Base-by-base conservation (phyloP, 2,329 filamentous ascomycete genomes). In the Trichophyton verrucosum region DNA sequence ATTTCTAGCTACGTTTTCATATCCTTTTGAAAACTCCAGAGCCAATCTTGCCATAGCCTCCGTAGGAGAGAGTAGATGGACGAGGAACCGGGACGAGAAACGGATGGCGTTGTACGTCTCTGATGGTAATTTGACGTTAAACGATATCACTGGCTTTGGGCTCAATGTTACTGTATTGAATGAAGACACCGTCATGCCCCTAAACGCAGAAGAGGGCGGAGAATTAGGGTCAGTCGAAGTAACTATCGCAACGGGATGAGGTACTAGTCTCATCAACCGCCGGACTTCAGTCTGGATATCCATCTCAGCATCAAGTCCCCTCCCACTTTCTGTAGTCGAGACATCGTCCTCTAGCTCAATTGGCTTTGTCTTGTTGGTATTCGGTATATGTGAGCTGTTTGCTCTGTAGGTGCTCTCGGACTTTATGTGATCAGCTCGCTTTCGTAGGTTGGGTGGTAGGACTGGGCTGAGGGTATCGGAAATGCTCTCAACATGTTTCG, bases 111-210 rank as follows among this genome's bases (percentile, higher is more conserved):
- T 74, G 56, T 82, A 76, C 0, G 82, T 84, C 42, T 78, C 74
- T 0, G 82, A 85, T 1, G 81, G 81, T 1, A 76, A 66, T 58
- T 78, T 79, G 61, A 86, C 76, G 63, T 86, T 86, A 76, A 86
- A 86, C 0, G 81, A 82, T 27, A 86, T 74, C n/a, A 82, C 75
- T 0, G 83, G 81, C 1, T 68, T 64, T 1, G 83, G 83, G 33
- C 75, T 68, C 2, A 86, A 72, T 0, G 81, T 79, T 13, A 86
- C 80, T 3, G 82, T 82, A 63, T 74, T 83, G 70, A 86, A 80
- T 1, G 82, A 85, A 2, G 83, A 86, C 36, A 86, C 79, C 7
- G 82, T 84, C 65, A 83, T 81, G 47, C 78, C 81, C 40, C 76
- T 74, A 64, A 75, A 76, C 11, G 68, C 67, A 46, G 65, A 62